phyloP scores from a whole-genome alignment of 1,139 yeast genomes.

The Sugiyamaella sp. region DNA sequence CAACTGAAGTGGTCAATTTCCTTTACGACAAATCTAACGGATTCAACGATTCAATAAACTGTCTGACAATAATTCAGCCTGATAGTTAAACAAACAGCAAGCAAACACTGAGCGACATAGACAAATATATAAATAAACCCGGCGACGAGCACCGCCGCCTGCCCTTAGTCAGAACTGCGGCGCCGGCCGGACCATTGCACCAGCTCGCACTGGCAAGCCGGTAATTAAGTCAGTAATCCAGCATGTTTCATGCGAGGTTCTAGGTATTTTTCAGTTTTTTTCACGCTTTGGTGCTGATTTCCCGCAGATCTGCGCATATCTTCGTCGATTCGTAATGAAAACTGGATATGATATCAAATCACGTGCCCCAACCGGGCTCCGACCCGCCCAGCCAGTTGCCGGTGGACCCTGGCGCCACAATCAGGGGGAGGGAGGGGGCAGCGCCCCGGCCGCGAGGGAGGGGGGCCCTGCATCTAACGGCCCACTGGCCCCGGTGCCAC shows the following conservation, averaged over 20 bases:
- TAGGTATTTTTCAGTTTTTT: not conserved
- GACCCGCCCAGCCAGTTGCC: not conserved
- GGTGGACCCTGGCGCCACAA: no score
- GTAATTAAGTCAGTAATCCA: not conserved
- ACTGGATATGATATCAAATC: conserved; percentile 13
- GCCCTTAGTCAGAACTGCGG: not conserved
- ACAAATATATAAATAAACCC: not conserved
- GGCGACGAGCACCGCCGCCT: not conserved
- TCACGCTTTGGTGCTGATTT: conserved; percentile 1
- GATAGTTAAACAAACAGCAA: no score
- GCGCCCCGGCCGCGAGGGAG: not conserved
- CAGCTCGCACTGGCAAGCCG: conserved; percentile 1
- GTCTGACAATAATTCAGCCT: not conserved
- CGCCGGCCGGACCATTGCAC: no score
- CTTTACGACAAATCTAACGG: no score
- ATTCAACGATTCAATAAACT: not conserved
- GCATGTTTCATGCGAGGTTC: not conserved
- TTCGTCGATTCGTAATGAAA: conserved; percentile 7
- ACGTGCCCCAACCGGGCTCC: conserved; percentile 9
- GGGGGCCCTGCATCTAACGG: no score
- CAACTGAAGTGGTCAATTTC: no score
- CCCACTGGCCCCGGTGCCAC: no score
- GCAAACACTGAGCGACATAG: not conserved
- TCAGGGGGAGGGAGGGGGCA: no score
- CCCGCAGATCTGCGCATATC: conserved; percentile 1